A percentile compares a stretch with the other conserved stretches of the same genome.
Conservation (phyloP, 179 eudicot species). For the Spinacia oleracea region DNA sequence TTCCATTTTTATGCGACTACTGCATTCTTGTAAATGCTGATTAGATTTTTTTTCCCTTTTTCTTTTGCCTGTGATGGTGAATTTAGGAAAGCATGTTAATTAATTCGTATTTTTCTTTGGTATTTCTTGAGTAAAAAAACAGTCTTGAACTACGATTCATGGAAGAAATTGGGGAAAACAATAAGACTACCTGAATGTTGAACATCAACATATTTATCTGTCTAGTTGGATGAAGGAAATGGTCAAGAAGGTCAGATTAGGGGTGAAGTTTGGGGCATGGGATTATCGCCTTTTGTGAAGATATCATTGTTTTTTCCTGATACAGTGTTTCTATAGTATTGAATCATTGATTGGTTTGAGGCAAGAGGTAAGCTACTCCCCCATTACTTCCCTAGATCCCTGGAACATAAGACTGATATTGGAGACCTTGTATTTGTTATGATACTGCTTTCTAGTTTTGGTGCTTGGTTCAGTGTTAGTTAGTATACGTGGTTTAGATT, state of each 20-base stretch:
- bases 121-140: no score
- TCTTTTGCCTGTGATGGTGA: no score
- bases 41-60: no score
- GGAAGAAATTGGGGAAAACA: no score
- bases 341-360: background rate
- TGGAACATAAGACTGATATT: background rate
- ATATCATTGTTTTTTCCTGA: background rate
- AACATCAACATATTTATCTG: background rate
- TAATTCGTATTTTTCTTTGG: no score
- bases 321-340: no score
- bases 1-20: no score
- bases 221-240: background rate
- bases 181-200: background rate
- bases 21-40: no score
- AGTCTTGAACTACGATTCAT: no score
- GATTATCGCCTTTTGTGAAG: background rate
- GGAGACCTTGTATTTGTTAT: background rate
- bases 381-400: conserved; percentile 10
- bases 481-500: background rate
- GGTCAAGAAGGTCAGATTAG: background rate
- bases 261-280: background rate
- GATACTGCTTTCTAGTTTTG: conserved; percentile 2
- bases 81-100: no score
- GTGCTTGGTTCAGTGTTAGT: conserved; percentile 6
- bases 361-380: background rate